Evolutionary conservation across 257 asterid species (phyloP).

Genomic region (Solanum pennellii): DNA sequence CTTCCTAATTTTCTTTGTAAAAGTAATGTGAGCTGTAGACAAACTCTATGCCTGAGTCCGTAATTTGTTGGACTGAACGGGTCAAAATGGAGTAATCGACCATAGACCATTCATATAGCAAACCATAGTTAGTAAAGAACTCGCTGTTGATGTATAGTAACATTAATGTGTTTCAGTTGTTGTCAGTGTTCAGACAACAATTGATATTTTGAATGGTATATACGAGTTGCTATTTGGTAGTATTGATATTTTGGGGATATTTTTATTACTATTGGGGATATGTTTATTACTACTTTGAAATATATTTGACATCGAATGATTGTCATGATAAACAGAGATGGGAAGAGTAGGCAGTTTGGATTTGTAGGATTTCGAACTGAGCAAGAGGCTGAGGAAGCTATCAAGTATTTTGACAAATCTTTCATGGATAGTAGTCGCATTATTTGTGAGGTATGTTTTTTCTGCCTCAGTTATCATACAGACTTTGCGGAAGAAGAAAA

Average conservation of each 20-base stretch:
- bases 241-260: not conserved
- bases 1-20: not conserved
- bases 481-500: not conserved
- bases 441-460: constrained; percentile 59
- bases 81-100: not conserved
- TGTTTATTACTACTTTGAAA: not conserved
- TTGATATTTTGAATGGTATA: not conserved
- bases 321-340: constrained; percentile 48
- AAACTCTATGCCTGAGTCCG: not conserved
- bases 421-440: constrained; percentile 63
- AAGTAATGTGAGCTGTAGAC: not conserved
- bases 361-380: constrained; percentile 74
- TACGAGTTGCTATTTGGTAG: not conserved
- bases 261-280: not conserved
- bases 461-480: not conserved
- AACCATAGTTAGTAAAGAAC: not conserved
- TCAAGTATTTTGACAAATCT: constrained; percentile 54
- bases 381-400: constrained; percentile 61
- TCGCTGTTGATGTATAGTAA: not conserved
- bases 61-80: not conserved
- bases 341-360: constrained; percentile 83
- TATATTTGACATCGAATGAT: not conserved
- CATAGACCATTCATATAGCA: not conserved
- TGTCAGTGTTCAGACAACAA: not conserved
- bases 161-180: not conserved